These are phyloP conservation scores for Sporothrix brasiliensis DNA, from an alignment of 2,329 filamentous ascomycete species.

Conservation along the genomic window DNA sequence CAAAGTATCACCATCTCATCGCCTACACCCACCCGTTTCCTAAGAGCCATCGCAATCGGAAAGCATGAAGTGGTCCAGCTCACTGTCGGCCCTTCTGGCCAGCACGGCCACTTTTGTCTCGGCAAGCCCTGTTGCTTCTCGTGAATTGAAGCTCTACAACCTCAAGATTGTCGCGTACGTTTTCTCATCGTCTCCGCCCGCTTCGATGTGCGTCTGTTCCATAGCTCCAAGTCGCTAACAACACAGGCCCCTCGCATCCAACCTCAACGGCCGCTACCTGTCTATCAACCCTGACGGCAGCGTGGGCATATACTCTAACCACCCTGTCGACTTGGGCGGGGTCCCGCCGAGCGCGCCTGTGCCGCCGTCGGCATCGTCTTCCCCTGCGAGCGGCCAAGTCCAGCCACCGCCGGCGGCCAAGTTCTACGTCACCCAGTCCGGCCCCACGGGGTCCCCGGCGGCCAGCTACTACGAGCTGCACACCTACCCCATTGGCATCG, in stretches of 20 bases:
- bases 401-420: slow-evolving; percentile 33
- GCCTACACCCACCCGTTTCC: neutral
- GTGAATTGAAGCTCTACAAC: slow-evolving; percentile 23
- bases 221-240: neutral
- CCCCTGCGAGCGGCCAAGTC: slow-evolving; percentile 29
- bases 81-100: slow-evolving; percentile 42
- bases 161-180: slow-evolving; percentile 31
- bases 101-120: slow-evolving; percentile 12
- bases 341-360: slow-evolving; percentile 8
- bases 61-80: slow-evolving; percentile 23
- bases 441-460: slow-evolving; percentile 33
- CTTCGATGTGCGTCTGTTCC: too few species aligned
- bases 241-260: neutral
- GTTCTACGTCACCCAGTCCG: slow-evolving; percentile 40
- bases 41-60: neutral
- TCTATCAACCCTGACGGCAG: slow-evolving; percentile 39
- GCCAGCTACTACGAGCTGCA: slow-evolving; percentile 42
- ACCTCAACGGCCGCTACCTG: slow-evolving; percentile 44
- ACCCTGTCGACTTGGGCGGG: neutral
- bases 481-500: slow-evolving; percentile 44
- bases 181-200: neutral
- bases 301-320: slow-evolving; percentile 41
- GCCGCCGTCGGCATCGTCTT: neutral
- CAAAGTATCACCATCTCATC: neutral
- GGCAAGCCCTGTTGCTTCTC: slow-evolving; percentile 11